Conservation (phyloP, 2,329 filamentous ascomycete species). For the Dothistroma septosporum region DNA sequence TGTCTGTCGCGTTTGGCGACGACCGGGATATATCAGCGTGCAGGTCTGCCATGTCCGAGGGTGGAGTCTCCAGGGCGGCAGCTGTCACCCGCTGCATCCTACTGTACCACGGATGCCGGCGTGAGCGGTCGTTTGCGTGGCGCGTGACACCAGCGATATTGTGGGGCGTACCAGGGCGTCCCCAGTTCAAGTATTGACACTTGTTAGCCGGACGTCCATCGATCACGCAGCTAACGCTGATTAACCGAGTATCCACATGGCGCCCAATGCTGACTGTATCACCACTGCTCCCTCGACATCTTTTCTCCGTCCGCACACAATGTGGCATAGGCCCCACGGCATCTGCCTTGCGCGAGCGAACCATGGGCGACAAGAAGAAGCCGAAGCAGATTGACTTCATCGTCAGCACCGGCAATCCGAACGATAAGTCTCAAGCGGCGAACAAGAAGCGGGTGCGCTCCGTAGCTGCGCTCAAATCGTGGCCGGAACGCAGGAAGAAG, state of each 20-base stretch:
- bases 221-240: not conserved
- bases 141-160: not conserved
- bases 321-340: not conserved
- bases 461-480: constrained; percentile 29
- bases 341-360: not conserved
- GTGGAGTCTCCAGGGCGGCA: not conserved
- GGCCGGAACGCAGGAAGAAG: constrained; percentile 28
- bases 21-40: not conserved
- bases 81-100: not conserved
- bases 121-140: not conserved
- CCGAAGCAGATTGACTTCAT: constrained; percentile 25
- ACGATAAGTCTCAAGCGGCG: constrained; percentile 19
- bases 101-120: not conserved
- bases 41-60: not conserved
- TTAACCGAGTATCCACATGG: not conserved
- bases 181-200: not conserved
- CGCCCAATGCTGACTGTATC: not conserved
- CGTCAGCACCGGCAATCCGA: constrained; percentile 28
- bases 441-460: constrained; percentile 31
- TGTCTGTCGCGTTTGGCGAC: not conserved
- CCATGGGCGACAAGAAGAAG: constrained; percentile 7
- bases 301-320: not conserved
- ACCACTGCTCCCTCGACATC: not conserved
- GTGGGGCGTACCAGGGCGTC: not conserved
- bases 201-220: not conserved